These are phyloP conservation scores for Sisymbrium altissimum DNA, from an alignment of 345 rosid genomes.

Conservation along the genomic window DNA sequence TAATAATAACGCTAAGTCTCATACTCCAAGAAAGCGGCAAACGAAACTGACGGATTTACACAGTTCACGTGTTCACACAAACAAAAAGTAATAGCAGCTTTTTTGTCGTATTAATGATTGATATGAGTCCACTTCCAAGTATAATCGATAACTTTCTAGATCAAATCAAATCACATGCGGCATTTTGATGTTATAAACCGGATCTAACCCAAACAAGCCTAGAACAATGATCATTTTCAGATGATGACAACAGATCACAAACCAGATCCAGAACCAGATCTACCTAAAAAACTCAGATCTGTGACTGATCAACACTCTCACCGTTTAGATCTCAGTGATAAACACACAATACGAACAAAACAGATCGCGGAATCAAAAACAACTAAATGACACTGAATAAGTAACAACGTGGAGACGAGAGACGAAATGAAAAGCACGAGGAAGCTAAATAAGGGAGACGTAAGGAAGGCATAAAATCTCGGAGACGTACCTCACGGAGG, in stretches of 20 bases:
- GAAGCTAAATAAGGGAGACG: conserved; percentile 27
- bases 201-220: conserved; percentile 20
- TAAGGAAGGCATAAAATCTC: conserved; percentile 29
- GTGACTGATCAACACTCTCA: conserved; percentile 1
- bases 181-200: not conserved
- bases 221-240: conserved; percentile 10
- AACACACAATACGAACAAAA: not conserved
- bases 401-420: not conserved
- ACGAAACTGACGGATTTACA: not conserved
- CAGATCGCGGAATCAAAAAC: conserved; percentile 16
- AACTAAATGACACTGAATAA: not conserved
- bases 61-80: not conserved
- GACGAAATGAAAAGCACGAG: not conserved
- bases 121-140: not conserved
- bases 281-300: conserved; percentile 20
- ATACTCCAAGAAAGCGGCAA: conserved; percentile 10
- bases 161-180: conserved; percentile 5
- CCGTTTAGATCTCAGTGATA: conserved; percentile 20
- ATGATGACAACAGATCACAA: not conserved
- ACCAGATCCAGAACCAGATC: conserved; percentile 22
- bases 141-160: conserved; percentile 1
- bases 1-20: not conserved
- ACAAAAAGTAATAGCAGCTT: not conserved
- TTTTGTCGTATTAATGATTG: conserved; percentile 13
- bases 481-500: conserved; percentile 36